phyloP scores from a whole-genome alignment of 2,329 filamentous ascomycete species.

The Alternaria atra region DNA sequence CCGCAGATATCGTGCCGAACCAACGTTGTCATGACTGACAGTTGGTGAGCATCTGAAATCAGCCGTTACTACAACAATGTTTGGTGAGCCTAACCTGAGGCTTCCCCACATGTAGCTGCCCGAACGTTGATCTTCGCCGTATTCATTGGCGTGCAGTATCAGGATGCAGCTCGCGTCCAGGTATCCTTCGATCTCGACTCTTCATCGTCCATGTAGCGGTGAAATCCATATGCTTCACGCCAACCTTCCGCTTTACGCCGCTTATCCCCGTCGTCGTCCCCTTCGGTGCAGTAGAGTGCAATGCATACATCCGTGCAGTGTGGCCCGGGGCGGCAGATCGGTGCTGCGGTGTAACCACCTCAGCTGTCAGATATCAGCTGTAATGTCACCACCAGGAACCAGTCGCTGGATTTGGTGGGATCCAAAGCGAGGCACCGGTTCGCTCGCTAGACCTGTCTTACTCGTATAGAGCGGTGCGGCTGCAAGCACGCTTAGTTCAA shows the following conservation, averaged over 20 bases:
- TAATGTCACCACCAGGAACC: constrained; percentile 13
- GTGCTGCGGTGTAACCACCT: constrained; percentile 1
- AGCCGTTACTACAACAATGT: background rate
- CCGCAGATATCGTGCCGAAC: background rate
- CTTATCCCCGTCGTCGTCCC: background rate
- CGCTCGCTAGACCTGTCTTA: constrained; percentile 27
- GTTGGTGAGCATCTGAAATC: constrained; percentile 7
- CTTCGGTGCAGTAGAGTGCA: background rate
- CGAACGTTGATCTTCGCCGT: constrained; percentile 10
- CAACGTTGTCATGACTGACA: background rate
- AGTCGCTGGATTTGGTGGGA: constrained; percentile 7
- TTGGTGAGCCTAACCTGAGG: background rate
- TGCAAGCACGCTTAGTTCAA: constrained; percentile 25
- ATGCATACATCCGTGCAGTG: constrained; percentile 7
- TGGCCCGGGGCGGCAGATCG: constrained; percentile 19
- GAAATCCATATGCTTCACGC: background rate
- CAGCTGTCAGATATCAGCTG: constrained; percentile 11
- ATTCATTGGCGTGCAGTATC: constrained; percentile 4
- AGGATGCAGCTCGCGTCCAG: constrained; percentile 3
- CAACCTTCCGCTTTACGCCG: background rate
- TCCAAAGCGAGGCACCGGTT: constrained; percentile 13
- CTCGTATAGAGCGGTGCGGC: constrained; percentile 18
- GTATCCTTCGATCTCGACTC: background rate
- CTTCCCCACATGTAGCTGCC: constrained; percentile 8
- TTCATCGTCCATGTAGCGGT: background rate